Evolutionary conservation across 2,329 filamentous ascomycete species (phyloP), one percentile per base, ranked within the genome.

Genomic region (Hawksworthiomyces lignivorus): DNA sequence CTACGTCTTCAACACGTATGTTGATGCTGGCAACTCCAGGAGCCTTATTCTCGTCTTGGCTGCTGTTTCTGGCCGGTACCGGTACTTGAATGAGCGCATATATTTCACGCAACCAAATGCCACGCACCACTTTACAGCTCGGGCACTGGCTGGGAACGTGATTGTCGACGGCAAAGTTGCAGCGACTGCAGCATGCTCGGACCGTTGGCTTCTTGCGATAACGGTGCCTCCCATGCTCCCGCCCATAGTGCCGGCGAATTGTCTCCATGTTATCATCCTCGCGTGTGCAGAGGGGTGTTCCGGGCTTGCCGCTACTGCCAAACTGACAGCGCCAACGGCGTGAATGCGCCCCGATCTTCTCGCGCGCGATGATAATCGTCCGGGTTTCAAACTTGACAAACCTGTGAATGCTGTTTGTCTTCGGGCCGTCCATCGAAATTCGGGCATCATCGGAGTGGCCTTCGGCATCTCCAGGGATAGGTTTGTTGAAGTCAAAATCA

Each of bases 181-280:
- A 51, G 26, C 10, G 18, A 18, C 27, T 32, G 38, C 49, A 51
- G 7, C 36, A 36, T n/a, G 36, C 10, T 6, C 44, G 45, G 3
- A 48, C 10, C 1, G 27, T 8, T 0, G 49, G 47, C 32, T 34
- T 39, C 27, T 22, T 28, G 45, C 46, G 31, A 39, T 48, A 49
- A 9, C 45, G 45, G 32, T 44, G 49, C 11, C 41, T 36, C 36
- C 49, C 49, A 15, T 51, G 49, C 34, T 51, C 49, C n/a, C 49
- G 47, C 4, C 49, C 47, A 21, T 51, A 49, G 40, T 51, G 49
- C 7, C 49, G 47, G 14, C 49, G 49, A 33, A 51, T 48, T 11
- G 49, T 48, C 11, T 48, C 48, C 39, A 51, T 37, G 35, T 38
- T 44, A 20, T 49, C 43, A 20, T 48, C 47, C 29, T 49, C 49